Conservation (phyloP, 2,329 filamentous ascomycete species). For the Nemania serpens region DNA sequence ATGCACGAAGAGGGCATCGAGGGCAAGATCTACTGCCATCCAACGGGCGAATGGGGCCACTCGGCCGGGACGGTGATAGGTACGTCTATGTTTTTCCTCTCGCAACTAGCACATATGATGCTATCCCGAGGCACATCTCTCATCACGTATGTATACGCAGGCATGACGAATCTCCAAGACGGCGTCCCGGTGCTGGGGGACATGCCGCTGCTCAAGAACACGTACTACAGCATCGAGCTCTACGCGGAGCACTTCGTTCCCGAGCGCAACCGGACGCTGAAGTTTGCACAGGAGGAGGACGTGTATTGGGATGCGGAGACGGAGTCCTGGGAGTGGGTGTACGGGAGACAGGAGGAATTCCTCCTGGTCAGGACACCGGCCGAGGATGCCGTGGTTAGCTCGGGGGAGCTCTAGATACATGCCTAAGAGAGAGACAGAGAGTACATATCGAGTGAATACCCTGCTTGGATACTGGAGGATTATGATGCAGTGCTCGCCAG, state of each 20-base stretch:
- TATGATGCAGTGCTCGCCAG: too few relatives aligned
- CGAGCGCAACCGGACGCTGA: constrained; percentile 49
- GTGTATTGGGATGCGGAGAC: constrained; percentile 51
- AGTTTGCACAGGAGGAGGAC: constrained; percentile 56
- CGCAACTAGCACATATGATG: neutral
- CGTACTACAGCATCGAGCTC: constrained; percentile 58
- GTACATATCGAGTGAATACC: neutral
- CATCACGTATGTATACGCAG: constrained; percentile 34
- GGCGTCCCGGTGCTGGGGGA: constrained; percentile 53
- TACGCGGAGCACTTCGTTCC: constrained; percentile 52
- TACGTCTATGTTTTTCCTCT: constrained; percentile 31
- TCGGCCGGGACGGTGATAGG: constrained; percentile 54
- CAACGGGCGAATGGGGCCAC: constrained; percentile 57
- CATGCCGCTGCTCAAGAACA: constrained; percentile 49
- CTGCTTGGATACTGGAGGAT: neutral
- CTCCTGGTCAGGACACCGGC: constrained; percentile 43
- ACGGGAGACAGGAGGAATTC: constrained; percentile 52
- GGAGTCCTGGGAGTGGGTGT: constrained; percentile 54
- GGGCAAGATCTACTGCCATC: constrained; percentile 55
- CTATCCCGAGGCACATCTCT: neutral
- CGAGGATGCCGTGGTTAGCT: constrained; percentile 7
- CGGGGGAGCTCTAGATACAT: constrained; percentile 25
- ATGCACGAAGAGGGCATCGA: constrained; percentile 51
- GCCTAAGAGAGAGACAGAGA: neutral
- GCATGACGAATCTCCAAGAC: constrained; percentile 56